Evolutionary conservation across 2,329 filamentous ascomycete genomes (phyloP), one percentile per base, ranked within the genome.

Genomic region (Diaporthe australafricana): DNA sequence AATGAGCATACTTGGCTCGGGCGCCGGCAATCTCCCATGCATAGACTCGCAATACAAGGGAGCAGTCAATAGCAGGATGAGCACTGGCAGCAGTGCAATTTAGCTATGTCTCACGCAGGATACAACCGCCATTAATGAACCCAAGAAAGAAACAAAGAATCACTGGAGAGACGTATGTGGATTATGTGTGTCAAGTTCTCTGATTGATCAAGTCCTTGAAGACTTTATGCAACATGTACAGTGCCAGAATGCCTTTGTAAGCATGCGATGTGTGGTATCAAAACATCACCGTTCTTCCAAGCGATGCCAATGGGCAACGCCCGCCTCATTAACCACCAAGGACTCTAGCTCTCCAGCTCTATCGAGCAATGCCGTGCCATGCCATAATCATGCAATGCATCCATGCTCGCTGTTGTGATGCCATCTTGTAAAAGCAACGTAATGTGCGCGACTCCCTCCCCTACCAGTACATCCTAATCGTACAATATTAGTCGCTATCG

Each of bases 311-410:
- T 12, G 38, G 25, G 17, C 22, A 45, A 8, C 32, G 17, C 25
- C 56, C 30, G 56, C 4, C 4, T 40, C 22, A 30, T 17, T 27
- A 20, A 38, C 11, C 14, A 45, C 7, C 32, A 35, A 35, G 32
- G 42, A 14, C 30, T n/a, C 14, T 32, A 35, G n/a, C 60, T 20
- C n/a, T 50, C 30, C 35, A 65, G 60, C 45, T 65, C 60, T 65
- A 50, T 50, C 45, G 45, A 50, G 60, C 60, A 38, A 65, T 30
- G 45, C 45, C 27, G 30, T 48, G 45, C n/a, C 45, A 38, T 63
- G 57, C 57, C 27, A 38, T 63, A 22, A 16, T 8, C 60, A 63
- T 50, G 60, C 60, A 22, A 63, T 38, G 60, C 14, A 65, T 25
- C 30, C 8, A 50, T 65, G 60, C 60, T 50, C n/a, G 45, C 60